Evolutionary conservation across 495 filamentous ascomycete genomes (phyloP), one percentile per base, ranked within the genome.

Genomic region (Penicillium argentinense): DNA sequence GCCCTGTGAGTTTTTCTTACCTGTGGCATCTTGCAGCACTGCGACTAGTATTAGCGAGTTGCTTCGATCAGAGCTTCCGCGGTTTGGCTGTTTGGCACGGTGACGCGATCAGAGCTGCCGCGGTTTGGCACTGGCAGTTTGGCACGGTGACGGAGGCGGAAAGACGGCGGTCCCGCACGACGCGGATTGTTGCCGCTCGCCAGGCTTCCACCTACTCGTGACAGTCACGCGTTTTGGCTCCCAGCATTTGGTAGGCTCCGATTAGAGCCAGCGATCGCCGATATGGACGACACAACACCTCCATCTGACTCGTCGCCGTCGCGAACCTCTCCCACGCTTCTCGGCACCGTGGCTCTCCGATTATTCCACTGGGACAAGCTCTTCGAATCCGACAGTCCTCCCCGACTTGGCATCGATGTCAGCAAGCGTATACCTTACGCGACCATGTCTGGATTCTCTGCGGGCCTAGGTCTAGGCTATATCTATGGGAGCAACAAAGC

Each of bases 401-500:
- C 64, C 2, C 84, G 91, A 23, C 76, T 96, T 38, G 79, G 77
- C 43, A 71, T 86, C 62, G 83, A 78, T 50, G 82, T 76, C 67
- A 52, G 72, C 18, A 45, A 79, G 32, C 87, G 91, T 24, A 71
- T 95, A 18, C 79, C 83, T 17, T 67, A 84, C 38, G 79, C 80
- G 13, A 69, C 78, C 2, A 29, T 73, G 7, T 62, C 80, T 3
- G 81, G 83, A 11, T 85, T 88, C 58, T 29, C 79, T 13, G 69
- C 82, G 22, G 92, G 91, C 13, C 63, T 85, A 46, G 62, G 62
- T 13, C 72, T 97, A 25, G 93, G 93, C 27, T 66, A 83, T 4
- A 75, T 80, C 5, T 80, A 93, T 29, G 89, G 88, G 27, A 82
- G 82, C 62, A 81, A 81, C 62, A 81, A 72, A 53, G 81, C 88